Conservation (phyloP, 805 yeast species). For the Metschnikowia continentalis region DNA sequence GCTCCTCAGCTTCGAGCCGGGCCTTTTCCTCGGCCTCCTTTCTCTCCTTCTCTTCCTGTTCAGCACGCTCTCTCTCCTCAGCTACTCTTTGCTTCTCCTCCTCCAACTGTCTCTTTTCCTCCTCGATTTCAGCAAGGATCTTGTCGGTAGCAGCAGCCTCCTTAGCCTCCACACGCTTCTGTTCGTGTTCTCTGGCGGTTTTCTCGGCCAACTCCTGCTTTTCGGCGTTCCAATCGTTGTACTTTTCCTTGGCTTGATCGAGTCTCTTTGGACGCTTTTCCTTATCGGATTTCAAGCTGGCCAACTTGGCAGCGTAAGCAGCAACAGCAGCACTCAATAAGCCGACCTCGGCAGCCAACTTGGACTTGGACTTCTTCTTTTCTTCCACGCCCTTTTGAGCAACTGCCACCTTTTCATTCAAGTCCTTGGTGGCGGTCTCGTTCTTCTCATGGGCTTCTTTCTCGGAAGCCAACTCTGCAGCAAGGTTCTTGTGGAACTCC, state of each 20-base stretch:
- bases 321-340: constrained; percentile 39
- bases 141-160: constrained; percentile 27
- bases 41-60: constrained; percentile 13
- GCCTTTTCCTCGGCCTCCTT: constrained; percentile 12
- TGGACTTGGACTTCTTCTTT: constrained; percentile 34
- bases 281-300: constrained; percentile 35
- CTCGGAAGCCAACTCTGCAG: constrained; percentile 29
- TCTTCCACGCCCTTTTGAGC: constrained; percentile 34
- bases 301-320: constrained; percentile 43
- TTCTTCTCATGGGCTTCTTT: constrained; percentile 26
- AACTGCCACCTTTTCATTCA: constrained; percentile 34
- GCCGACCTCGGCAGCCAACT: constrained; percentile 41
- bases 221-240: constrained; percentile 43
- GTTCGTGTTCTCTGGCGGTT: constrained; percentile 23
- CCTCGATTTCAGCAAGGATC: constrained; percentile 14
- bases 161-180: constrained; percentile 29
- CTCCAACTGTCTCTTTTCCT: constrained; percentile 12
- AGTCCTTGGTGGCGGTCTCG: constrained; percentile 37
- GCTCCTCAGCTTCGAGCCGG: constrained; percentile 10
- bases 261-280: constrained; percentile 34
- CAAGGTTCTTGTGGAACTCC: constrained; percentile 28
- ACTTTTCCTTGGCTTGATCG: constrained; percentile 39
- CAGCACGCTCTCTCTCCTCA: constrained; percentile 14
- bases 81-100: constrained; percentile 14
- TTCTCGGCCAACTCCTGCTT: constrained; percentile 36